These are phyloP conservation scores for Phytophthora pini DNA, from an alignment of 352 stramenopile genomes.

Conservation along the genomic window DNA sequence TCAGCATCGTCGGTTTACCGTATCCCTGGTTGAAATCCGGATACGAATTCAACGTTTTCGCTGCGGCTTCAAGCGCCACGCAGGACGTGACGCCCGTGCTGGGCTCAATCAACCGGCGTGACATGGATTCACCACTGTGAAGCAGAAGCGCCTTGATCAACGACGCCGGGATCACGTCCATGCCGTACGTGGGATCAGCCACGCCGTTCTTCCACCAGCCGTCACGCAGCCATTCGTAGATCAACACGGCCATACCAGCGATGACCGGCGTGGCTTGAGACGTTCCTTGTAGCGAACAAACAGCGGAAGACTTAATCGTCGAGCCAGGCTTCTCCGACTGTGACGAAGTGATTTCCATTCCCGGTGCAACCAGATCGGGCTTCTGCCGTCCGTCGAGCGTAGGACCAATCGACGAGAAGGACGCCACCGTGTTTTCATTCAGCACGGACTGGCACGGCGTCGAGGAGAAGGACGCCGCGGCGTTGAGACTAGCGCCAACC, in stretches of 20 bases:
- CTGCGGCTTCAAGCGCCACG: slow-evolving; percentile 47
- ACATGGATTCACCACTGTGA: slow-evolving; percentile 76
- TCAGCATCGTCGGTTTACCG: slow-evolving; percentile 72
- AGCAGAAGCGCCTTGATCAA: slow-evolving; percentile 89
- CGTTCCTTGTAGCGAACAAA: slow-evolving; percentile 73
- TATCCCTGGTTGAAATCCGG: slow-evolving; percentile 83
- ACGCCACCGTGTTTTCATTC: slow-evolving; percentile 72
- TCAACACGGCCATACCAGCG: slow-evolving; percentile 76
- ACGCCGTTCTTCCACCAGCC: slow-evolving; percentile 79
- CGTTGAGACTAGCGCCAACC: slow-evolving; percentile 76
- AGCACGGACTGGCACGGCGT: slow-evolving; percentile 56
- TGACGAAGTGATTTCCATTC: slow-evolving; percentile 74
- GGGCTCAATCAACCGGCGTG: slow-evolving; percentile 49
- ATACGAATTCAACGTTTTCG: slow-evolving; percentile 43
- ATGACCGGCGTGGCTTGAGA: slow-evolving; percentile 87
- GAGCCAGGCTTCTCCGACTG: slow-evolving; percentile 58
- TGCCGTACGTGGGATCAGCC: slow-evolving; percentile 61
- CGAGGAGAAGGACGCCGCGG: slow-evolving; percentile 52
- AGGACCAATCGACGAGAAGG: slow-evolving; percentile 74
- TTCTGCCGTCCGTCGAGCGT: slow-evolving; percentile 79
- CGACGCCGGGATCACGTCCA: slow-evolving; percentile 60
- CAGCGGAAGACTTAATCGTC: slow-evolving; percentile 45
- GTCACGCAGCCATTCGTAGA: slow-evolving; percentile 90
- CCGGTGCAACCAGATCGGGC: slow-evolving; percentile 78
- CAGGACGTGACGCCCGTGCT: slow-evolving; percentile 59